Evolutionary conservation across 106 monocot genomes (phyloP), one percentile per base, ranked within the genome.

Genomic region (Dendrobium chrysotoxum): DNA sequence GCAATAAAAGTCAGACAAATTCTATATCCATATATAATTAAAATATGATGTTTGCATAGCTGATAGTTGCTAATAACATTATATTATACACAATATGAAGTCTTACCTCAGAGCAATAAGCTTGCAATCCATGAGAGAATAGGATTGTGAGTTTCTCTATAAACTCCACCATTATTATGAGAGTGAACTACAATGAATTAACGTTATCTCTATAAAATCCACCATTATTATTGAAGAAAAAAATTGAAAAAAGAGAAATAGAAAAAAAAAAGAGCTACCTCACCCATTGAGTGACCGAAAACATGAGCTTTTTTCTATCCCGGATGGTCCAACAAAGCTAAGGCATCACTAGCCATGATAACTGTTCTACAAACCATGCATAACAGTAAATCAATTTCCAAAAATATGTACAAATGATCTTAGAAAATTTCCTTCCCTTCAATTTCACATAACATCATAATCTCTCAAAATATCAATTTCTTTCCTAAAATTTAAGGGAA

Each of bases 201-300:
- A n/a, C n/a, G n/a, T n/a, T n/a, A n/a, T n/a, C n/a, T n/a, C n/a
- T n/a, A n/a, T n/a, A n/a, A n/a, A n/a, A n/a, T n/a, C n/a, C n/a
- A n/a, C n/a, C n/a, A n/a, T n/a, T n/a, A n/a, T n/a, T n/a, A n/a
- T n/a, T n/a, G 3, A 68, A 28, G 12, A 4, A 25, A 61, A 25
- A 25, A 3, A 0, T 21, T n/a, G n/a, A 61, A 67, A 28, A 44
- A 50, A 78, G 41, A 81, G 47, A 66, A 55, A 15, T 18, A 70
- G 25, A 53, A 42, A n/a, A 67, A 40, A 45, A 23, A 81, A 68
- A n/a, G 9, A 50, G 12, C 3, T 12, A n/a, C 77, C 92, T 87
- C 44, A 98, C 98, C 98, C 98, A 98, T 98, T n/a, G 98, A 98
- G 77, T 98, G 98, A 53, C 98, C 98, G 84, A 95, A 88, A 40